These are phyloP conservation scores for Platismatia glauca DNA, from an alignment of 495 filamentous ascomycete genomes.

Conservation along the genomic window DNA sequence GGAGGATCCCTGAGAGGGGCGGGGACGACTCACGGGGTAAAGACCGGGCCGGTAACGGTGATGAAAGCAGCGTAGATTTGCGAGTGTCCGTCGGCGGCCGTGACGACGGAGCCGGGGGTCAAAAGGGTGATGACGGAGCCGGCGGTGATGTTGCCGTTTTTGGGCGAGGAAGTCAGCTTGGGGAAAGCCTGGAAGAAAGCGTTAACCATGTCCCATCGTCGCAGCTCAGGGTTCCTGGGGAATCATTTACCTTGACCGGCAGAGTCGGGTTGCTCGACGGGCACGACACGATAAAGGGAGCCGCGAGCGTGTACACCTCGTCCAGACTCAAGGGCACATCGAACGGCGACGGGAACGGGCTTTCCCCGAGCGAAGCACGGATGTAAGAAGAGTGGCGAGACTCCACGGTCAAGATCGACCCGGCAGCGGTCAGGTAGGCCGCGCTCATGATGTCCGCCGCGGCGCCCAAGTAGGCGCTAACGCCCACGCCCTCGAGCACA, in stretches of 20 bases:
- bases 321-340: conserved; percentile 49
- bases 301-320: conserved; percentile 53
- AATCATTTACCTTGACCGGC: conserved; percentile 37
- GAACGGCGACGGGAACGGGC: conserved; percentile 48
- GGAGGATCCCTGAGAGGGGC: background rate
- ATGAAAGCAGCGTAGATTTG: conserved; percentile 31
- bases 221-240: background rate
- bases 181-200: conserved; percentile 37
- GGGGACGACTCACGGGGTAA: conserved; percentile 18
- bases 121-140: conserved; percentile 24
- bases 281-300: conserved; percentile 50
- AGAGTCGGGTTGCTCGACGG: conserved; percentile 44
- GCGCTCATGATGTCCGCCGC: conserved; percentile 47
- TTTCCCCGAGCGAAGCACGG: conserved; percentile 39
- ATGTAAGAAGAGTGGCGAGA: conserved; percentile 52
- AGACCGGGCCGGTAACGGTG: conserved; percentile 34
- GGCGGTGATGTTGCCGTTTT: conserved; percentile 20
- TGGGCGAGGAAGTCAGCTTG: conserved; percentile 27
- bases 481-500: conserved; percentile 51
- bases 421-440: conserved; percentile 49
- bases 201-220: background rate
- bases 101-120: conserved; percentile 21
- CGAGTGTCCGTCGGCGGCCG: conserved; percentile 20
- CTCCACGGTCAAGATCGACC: conserved; percentile 53
- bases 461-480: conserved; percentile 53